phyloP scores from a whole-genome alignment of 2,329 filamentous ascomycete genomes.

The Trichoderma semiorbis region DNA sequence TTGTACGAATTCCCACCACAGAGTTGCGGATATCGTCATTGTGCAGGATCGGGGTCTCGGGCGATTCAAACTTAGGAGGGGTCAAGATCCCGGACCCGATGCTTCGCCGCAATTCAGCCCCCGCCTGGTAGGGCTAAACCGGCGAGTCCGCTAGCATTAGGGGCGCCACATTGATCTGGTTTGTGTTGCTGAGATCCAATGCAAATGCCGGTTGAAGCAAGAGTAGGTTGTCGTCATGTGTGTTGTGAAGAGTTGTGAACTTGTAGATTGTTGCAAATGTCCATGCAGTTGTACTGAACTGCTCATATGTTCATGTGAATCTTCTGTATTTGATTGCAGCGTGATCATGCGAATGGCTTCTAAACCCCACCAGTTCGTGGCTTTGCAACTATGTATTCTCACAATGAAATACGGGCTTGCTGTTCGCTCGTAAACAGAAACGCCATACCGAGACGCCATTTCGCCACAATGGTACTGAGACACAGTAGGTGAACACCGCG shows the following conservation, averaged over 20 bases:
- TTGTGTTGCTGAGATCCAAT: neutral
- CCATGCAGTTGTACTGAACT: neutral
- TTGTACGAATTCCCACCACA: neutral
- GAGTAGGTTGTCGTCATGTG: neutral
- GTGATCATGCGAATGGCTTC: neutral
- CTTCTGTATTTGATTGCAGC: neutral
- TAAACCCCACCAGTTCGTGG: neutral
- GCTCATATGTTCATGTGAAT: neutral
- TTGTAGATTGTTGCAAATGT: neutral
- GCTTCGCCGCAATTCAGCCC: conserved; percentile 1
- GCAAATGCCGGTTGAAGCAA: neutral
- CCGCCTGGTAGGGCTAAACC: neutral
- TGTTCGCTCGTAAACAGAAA: neutral
- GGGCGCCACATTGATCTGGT: neutral
- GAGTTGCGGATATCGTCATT: neutral
- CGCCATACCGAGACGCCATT: neutral
- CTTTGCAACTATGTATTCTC: neutral
- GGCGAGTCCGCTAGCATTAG: neutral
- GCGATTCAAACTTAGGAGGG: neutral
- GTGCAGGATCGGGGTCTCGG: neutral
- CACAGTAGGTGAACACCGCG: neutral
- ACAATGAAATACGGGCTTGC: neutral
- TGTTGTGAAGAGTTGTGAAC: neutral
- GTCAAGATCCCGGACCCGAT: neutral
- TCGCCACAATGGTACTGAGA: neutral